Conservation (phyloP, 768 basidiomycete species). For the Tulasnella calospora region DNA sequence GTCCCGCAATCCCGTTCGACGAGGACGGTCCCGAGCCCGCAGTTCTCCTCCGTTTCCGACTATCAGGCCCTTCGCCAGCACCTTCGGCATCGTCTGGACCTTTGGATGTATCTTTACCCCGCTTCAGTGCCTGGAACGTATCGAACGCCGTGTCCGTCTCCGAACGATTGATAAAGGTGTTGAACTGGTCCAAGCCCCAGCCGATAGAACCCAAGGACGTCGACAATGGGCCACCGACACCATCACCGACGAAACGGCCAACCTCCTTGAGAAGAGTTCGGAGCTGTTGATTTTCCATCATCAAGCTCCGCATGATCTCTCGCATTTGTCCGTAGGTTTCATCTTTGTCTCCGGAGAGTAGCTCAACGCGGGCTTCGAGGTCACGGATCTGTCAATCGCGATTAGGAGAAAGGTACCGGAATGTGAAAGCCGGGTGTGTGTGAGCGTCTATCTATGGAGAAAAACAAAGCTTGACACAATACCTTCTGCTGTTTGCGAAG, state of each 20-base stretch:
- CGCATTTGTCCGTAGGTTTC: slow-evolving; percentile 79
- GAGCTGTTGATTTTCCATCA: slow-evolving; percentile 83
- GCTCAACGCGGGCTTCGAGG: slow-evolving; percentile 90
- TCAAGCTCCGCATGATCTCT: slow-evolving; percentile 74
- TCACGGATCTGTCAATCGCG: slow-evolving; percentile 68
- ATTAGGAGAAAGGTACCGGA: slow-evolving; percentile 13
- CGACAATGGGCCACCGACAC: slow-evolving; percentile 62
- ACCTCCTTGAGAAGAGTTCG: slow-evolving; percentile 72
- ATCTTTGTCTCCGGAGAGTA: slow-evolving; percentile 87
- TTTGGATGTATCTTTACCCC: slow-evolving; percentile 29
- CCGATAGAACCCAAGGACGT: slow-evolving; percentile 55
- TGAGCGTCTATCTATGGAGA: slow-evolving; percentile 1
- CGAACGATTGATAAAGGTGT: slow-evolving; percentile 72
- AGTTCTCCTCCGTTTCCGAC: slow-evolving; percentile 22
- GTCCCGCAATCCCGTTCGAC: slow-evolving; percentile 8
- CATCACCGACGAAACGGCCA: slow-evolving; percentile 80
- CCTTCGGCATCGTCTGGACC: slow-evolving; percentile 8
- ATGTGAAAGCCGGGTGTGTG: slow-evolving; percentile 15
- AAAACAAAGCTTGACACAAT: neutral
- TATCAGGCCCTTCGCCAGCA: slow-evolving; percentile 8
- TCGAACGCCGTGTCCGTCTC: slow-evolving; percentile 95
- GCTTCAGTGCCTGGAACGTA: slow-evolving; percentile 71
- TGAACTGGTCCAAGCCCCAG: slow-evolving; percentile 72
- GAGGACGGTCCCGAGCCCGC: neutral
- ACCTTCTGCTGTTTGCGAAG: slow-evolving; percentile 76